Evolutionary conservation across 257 asterid genomes (phyloP).

Genomic region (Perilla frutescens): DNA sequence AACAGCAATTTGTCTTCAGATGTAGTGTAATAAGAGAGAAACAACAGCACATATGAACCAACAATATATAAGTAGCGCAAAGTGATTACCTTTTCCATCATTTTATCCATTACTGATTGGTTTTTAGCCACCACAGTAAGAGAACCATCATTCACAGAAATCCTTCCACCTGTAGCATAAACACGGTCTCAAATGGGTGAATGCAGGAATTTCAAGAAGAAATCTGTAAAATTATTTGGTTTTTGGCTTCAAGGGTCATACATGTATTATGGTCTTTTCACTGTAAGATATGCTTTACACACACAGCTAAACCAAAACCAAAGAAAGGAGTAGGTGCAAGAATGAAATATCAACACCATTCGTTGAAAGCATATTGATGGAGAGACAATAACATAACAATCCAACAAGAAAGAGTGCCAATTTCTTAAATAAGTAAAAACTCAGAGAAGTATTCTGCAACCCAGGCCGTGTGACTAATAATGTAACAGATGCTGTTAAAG

Average conservation of each 20-base stretch:
- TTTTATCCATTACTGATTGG: slow-evolving; percentile 73
- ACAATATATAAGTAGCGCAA: slow-evolving; percentile 16
- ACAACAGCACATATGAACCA: slow-evolving; percentile 20
- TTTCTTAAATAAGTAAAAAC: slow-evolving; percentile 5
- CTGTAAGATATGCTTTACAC: neutral
- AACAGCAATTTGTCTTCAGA: slow-evolving; percentile 20
- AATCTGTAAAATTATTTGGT: neutral
- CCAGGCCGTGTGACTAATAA: neutral
- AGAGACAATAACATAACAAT: neutral
- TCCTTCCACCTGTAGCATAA: slow-evolving; percentile 73
- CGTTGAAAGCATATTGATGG: slow-evolving; percentile 8
- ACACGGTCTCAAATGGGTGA: slow-evolving; percentile 32
- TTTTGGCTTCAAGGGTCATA: neutral
- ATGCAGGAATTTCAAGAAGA: neutral
- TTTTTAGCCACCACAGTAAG: slow-evolving; percentile 87
- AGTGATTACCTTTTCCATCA: slow-evolving; percentile 73
- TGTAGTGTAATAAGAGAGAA: slow-evolving; percentile 20
- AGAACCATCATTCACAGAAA: slow-evolving; percentile 80
- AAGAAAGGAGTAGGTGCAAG: slow-evolving; percentile 1
- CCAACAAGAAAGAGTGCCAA: neutral
- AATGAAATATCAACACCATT: neutral
- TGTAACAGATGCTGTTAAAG: neutral
- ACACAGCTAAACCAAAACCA: neutral
- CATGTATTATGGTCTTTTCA: slow-evolving; percentile 6
- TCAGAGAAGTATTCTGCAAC: slow-evolving; percentile 13